Evolutionary conservation across 1,139 yeast genomes (phyloP), one percentile per base, ranked within the genome.

Genomic region (Taphrina populina): DNA sequence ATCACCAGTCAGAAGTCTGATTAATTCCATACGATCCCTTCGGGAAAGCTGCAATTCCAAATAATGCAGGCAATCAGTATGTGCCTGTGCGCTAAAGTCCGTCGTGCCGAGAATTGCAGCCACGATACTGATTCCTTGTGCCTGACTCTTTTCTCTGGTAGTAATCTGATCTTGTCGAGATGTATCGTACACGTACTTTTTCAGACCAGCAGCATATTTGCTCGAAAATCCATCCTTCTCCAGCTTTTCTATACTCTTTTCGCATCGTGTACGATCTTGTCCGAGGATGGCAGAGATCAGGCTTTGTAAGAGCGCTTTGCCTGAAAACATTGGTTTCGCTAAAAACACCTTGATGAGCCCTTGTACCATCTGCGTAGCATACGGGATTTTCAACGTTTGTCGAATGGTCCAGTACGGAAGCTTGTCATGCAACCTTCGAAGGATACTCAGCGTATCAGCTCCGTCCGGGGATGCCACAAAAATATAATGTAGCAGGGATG

Each of bases 331-430:
- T 20, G 57, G 36, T 15, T 57, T 57, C 17, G 52, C 56, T 17
- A 52, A 30, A 29, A 57, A 57, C 4, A 57, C 32, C 32, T 53
- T 53, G 30, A 52, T 43, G 8, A 57, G 49, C 2, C 57, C 59
- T 10, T 40, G 41, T 8, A 57, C 47, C 51, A 57, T 52, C 32
- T 27, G 40, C 3, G 57, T 47, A 2, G 51, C 59, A 23, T 57
- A 51, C 8, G 56, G 57, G 5, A 57, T 49, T 34, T 53, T 52
- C 19, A 57, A 37, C 8, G 52, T 44, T 15, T 57, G 59, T 7
- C 59, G 53, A 4, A 52, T 36, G 17, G 47, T 30, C 45, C 54
- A 57, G 39, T 53, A 57, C 1, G 59, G 59, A 27, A 57, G 20
- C 21, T 47, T 52, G n/a, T 32, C 52, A 34, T 52, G 52, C 26